A percentile compares a stretch with the other conserved stretches of the same genome.
phyloP scores from a whole-genome alignment of 179 eudicot genomes.

The Actinidia polygama region DNA sequence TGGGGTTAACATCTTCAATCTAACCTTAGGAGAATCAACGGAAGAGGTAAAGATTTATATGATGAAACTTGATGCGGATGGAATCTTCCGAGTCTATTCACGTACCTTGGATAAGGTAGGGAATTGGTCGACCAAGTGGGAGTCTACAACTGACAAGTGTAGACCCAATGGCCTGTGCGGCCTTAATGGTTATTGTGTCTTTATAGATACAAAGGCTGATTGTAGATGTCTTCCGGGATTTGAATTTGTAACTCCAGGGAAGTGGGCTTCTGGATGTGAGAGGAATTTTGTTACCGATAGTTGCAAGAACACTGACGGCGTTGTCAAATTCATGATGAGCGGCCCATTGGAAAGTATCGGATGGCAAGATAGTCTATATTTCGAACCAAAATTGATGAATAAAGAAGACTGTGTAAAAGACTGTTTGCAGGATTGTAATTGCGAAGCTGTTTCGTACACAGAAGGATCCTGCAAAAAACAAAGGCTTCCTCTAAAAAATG shows the following conservation, averaged over 20 bases:
- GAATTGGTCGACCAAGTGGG: constrained; percentile 13
- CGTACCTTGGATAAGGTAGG: not conserved
- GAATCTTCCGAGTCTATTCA: constrained; percentile 30
- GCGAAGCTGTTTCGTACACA: constrained; percentile 28
- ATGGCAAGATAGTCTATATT: constrained; percentile 20
- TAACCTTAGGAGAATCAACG: not conserved
- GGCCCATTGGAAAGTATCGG: not conserved
- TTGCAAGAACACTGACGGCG: constrained; percentile 21
- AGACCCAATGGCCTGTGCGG: constrained; percentile 33
- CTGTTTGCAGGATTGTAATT: constrained; percentile 31
- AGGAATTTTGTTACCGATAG: constrained; percentile 20
- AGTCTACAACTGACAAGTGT: constrained; percentile 6
- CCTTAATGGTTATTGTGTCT: constrained; percentile 25
- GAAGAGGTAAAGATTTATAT: not conserved
- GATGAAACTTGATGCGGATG: constrained; percentile 31
- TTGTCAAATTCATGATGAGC: not conserved
- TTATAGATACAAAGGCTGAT: not conserved
- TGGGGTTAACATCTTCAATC: not conserved
- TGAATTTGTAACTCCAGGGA: not conserved
- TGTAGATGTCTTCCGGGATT: constrained; percentile 35
- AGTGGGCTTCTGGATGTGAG: constrained; percentile 19
- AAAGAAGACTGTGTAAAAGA: constrained; percentile 24
- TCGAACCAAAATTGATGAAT: not conserved
- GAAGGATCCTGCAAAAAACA: constrained; percentile 23
- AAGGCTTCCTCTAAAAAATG: constrained; percentile 37